A percentile compares a stretch with the other conserved stretches of the same genome.
Conservation (phyloP, 169 alveolate genomes). For the Eimeria zaria region DNA sequence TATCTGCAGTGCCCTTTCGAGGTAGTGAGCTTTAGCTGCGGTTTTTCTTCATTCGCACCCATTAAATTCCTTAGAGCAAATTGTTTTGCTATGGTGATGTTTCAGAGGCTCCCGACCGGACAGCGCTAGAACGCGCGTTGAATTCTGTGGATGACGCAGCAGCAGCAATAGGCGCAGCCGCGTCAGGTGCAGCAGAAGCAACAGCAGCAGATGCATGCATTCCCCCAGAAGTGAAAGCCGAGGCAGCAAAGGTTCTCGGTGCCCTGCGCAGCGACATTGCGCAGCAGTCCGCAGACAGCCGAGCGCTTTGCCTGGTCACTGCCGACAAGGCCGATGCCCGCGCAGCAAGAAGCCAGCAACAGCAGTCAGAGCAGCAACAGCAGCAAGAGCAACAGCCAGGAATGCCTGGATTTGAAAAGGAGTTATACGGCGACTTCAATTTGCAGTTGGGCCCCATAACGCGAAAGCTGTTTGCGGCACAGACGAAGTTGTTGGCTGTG, state of each 20-base stretch:
- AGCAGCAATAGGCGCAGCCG: constrained; percentile 38
- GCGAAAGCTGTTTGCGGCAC: constrained; percentile 56
- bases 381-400: background rate
- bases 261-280: constrained; percentile 15
- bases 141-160: constrained; percentile 16
- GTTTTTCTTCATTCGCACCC: background rate
- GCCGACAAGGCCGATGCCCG: constrained; percentile 35
- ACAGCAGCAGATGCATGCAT: constrained; percentile 21
- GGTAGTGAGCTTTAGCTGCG: background rate
- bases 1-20: background rate
- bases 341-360: background rate
- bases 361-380: constrained; percentile 19
- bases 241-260: background rate
- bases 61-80: background rate
- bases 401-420: constrained; percentile 53
- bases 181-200: constrained; percentile 62
- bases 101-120: background rate
- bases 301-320: constrained; percentile 63
- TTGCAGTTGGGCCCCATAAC: constrained; percentile 72
- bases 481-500: constrained; percentile 52
- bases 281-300: constrained; percentile 57
- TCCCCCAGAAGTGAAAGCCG: constrained; percentile 8
- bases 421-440: constrained; percentile 77
- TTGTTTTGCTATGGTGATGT: background rate
- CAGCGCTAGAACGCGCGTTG: constrained; percentile 10